These are phyloP conservation scores for Lasiodiplodia sp. DNA, from an alignment of 2,329 filamentous ascomycete genomes.

Conservation along the genomic window DNA sequence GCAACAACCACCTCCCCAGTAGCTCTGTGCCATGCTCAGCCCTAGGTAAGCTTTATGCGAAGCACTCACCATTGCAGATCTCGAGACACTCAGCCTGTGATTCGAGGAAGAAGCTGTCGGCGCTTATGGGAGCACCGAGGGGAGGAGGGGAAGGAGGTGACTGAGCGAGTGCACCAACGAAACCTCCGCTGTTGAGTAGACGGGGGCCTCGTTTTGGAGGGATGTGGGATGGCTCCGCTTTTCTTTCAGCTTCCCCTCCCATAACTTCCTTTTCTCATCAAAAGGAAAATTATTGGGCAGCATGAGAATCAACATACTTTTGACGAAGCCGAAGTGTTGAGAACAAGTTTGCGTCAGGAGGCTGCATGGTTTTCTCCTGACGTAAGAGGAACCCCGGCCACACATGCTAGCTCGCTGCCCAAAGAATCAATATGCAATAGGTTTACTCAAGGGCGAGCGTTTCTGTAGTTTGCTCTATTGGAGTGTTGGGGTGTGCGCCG, in stretches of 20 bases:
- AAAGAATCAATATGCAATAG: too few species aligned
- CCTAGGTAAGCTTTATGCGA: background rate
- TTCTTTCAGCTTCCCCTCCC: background rate
- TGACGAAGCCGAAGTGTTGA: background rate
- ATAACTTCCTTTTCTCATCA: background rate
- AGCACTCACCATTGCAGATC: background rate
- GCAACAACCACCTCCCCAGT: background rate
- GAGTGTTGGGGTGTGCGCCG: too few species aligned
- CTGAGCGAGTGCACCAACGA: background rate
- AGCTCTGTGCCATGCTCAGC: background rate
- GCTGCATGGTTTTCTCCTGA: too few species aligned
- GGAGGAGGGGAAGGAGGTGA: background rate
- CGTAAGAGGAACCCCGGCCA: too few species aligned
- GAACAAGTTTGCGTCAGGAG: too few species aligned
- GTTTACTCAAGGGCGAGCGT: too few species aligned
- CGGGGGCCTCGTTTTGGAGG: background rate
- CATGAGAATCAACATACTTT: background rate
- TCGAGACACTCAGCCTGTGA: background rate
- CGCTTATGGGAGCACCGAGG: background rate
- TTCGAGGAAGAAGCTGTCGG: background rate
- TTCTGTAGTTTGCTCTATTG: too few species aligned
- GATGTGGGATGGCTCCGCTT: background rate
- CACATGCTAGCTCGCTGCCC: too few species aligned
- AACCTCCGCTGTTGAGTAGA: background rate
- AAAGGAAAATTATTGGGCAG: background rate